A percentile compares a stretch with the other conserved stretches of the same genome.
Conservation (phyloP, 345 rosid species). For the Carallia brachiata region DNA sequence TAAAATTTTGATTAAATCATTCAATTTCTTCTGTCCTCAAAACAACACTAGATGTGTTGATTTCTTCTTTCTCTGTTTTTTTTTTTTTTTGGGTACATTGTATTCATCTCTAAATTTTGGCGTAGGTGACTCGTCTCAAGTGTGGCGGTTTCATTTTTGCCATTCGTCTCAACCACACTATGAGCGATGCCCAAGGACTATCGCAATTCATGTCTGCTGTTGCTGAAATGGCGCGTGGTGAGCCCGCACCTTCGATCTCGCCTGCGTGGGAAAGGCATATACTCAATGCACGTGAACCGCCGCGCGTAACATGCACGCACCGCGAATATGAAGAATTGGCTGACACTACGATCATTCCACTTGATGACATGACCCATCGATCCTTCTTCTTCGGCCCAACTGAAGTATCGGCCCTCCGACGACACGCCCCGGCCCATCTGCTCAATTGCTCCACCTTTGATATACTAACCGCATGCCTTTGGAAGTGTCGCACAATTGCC, state of each 20-base stretch:
- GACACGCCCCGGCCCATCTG: background rate
- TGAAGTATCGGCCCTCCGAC: slow-evolving; percentile 5
- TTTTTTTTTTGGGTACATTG: too few species aligned
- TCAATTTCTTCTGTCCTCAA: too few species aligned
- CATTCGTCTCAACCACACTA: slow-evolving; percentile 20
- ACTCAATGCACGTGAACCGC: slow-evolving; percentile 11
- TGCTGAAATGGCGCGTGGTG: slow-evolving; percentile 17
- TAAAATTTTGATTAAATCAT: too few species aligned
- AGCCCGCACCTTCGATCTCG: background rate
- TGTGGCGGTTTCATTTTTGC: slow-evolving; percentile 22
- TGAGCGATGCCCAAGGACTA: slow-evolving; percentile 14
- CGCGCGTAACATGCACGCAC: slow-evolving; percentile 18
- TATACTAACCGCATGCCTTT: slow-evolving; percentile 22
- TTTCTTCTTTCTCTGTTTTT: too few species aligned
- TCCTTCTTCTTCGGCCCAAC: slow-evolving; percentile 20
- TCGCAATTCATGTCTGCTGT: slow-evolving; percentile 18
- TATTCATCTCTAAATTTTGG: background rate
- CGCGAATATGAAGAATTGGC: slow-evolving; percentile 8
- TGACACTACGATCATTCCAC: slow-evolving; percentile 5
- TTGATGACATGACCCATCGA: slow-evolving; percentile 3
- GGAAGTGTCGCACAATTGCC: slow-evolving; percentile 28
- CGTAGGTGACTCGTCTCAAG: slow-evolving; percentile 23
- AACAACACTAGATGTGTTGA: too few species aligned
- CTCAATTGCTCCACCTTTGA: slow-evolving; percentile 21
- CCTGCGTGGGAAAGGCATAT: slow-evolving; percentile 26